Evolutionary conservation across 768 basidiomycete genomes (phyloP).

Genomic region (Hemileccinum impolitum): DNA sequence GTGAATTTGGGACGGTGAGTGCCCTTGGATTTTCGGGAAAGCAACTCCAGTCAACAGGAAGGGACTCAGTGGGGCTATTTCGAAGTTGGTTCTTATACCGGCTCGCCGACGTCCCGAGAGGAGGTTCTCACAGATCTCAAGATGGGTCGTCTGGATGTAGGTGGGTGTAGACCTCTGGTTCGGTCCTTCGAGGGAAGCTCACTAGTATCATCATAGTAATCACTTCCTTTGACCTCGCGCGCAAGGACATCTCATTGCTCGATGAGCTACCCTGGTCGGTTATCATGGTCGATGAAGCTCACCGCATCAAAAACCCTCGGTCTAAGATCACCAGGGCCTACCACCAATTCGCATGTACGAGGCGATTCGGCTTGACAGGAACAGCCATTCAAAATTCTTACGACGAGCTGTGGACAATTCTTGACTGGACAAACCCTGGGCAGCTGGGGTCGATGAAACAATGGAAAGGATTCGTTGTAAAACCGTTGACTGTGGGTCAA

Average conservation of each 20-base stretch:
- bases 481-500: constrained; percentile 68
- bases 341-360: constrained; percentile 60
- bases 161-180: constrained; percentile 41
- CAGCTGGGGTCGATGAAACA: constrained; percentile 66
- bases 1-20: constrained; percentile 79
- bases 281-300: constrained; percentile 86
- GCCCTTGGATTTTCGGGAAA: background rate
- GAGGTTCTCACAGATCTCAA: constrained; percentile 67
- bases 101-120: constrained; percentile 48
- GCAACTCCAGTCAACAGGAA: background rate
- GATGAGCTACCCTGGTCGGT: constrained; percentile 69
- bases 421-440: constrained; percentile 90
- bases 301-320: constrained; percentile 78
- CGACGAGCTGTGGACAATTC: constrained; percentile 85
- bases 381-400: constrained; percentile 86
- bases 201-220: constrained; percentile 49
- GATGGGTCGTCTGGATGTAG: constrained; percentile 78
- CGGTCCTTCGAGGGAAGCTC: background rate
- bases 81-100: constrained; percentile 73
- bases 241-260: constrained; percentile 65
- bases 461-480: constrained; percentile 72
- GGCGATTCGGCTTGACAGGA: constrained; percentile 86
- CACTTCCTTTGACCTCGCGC: constrained; percentile 75
- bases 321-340: constrained; percentile 67
- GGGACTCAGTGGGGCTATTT: constrained; percentile 85